Percentiles rank a stretch among this genome's conserved stretches.
These are phyloP conservation scores for Tulasnella calospora DNA, from an alignment of 768 basidiomycete genomes.

Conservation along the genomic window DNA sequence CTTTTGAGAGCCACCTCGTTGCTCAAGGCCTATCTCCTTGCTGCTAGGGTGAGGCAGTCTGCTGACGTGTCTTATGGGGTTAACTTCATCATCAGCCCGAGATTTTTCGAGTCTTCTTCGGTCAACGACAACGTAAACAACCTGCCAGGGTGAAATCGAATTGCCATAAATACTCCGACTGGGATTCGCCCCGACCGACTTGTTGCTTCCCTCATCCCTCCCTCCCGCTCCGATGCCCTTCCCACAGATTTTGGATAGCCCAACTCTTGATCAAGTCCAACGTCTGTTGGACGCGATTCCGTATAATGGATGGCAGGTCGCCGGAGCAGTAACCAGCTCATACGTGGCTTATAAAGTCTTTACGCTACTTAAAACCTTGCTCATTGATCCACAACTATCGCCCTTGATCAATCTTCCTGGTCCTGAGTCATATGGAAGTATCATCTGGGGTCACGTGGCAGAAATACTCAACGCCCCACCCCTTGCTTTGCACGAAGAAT, in stretches of 20 bases:
- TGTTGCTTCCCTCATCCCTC: background rate
- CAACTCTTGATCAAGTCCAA: background rate
- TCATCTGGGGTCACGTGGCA: conserved; percentile 48
- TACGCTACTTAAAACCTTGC: background rate
- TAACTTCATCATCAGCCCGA: background rate
- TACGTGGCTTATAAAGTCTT: background rate
- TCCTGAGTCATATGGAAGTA: background rate
- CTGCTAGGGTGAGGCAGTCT: background rate
- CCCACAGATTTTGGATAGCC: background rate
- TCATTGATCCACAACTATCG: conserved; percentile 18
- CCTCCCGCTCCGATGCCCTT: background rate
- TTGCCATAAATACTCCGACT: background rate
- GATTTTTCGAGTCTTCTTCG: background rate
- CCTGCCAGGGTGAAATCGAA: too few species aligned
- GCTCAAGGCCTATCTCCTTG: background rate
- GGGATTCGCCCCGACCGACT: background rate
- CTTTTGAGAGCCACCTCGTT: background rate
- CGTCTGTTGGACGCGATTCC: background rate
- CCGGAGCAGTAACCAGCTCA: background rate
- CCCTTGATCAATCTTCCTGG: conserved; percentile 11
- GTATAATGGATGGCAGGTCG: background rate
- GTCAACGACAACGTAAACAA: background rate
- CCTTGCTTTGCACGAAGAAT: conserved; percentile 42
- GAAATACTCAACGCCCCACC: conserved; percentile 44
- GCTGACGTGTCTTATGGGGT: background rate